Conservation (phyloP, 805 yeast genomes). For the Barnettozyma salicaria region DNA sequence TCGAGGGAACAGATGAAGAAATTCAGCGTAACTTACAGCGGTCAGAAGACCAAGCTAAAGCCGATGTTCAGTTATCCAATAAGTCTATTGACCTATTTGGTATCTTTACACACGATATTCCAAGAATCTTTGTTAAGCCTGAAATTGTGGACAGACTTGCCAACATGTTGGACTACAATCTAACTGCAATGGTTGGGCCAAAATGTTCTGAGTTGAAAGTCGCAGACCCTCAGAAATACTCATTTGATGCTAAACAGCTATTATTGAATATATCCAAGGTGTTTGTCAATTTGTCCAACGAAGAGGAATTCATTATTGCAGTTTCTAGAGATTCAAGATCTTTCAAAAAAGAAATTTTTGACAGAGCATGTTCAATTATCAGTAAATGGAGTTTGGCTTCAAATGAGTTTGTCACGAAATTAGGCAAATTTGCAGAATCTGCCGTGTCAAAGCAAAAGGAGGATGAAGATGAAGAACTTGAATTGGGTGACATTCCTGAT, state of each 20-base stretch:
- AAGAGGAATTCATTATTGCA: slow-evolving; percentile 64
- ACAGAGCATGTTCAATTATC: slow-evolving; percentile 65
- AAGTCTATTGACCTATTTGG: slow-evolving; percentile 76
- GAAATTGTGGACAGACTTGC: slow-evolving; percentile 94
- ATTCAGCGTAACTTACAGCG: slow-evolving; percentile 47
- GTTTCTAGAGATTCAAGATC: slow-evolving; percentile 93
- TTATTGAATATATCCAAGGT: slow-evolving; percentile 67
- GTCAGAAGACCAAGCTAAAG: slow-evolving; percentile 72
- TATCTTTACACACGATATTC: slow-evolving; percentile 80
- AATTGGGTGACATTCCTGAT: slow-evolving; percentile 91
- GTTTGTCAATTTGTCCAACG: slow-evolving; percentile 62
- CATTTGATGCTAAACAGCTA: slow-evolving; percentile 72
- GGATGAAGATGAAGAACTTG: slow-evolving; percentile 80
- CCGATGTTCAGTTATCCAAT: slow-evolving; percentile 76
- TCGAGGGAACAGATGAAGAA: slow-evolving; percentile 58
- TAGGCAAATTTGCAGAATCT: slow-evolving; percentile 51
- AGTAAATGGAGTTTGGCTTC: slow-evolving; percentile 48
- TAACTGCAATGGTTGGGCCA: slow-evolving; percentile 92
- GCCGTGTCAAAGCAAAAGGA: slow-evolving; percentile 55
- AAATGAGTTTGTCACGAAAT: slow-evolving; percentile 43
- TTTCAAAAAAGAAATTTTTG: slow-evolving; percentile 59
- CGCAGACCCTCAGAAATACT: slow-evolving; percentile 71
- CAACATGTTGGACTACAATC: slow-evolving; percentile 90
- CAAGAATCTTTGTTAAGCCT: slow-evolving; percentile 75
- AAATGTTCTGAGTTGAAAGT: slow-evolving; percentile 87